Evolutionary conservation across 768 basidiomycete genomes (phyloP), one percentile per base, ranked within the genome.

Genomic region (Mycena metata): DNA sequence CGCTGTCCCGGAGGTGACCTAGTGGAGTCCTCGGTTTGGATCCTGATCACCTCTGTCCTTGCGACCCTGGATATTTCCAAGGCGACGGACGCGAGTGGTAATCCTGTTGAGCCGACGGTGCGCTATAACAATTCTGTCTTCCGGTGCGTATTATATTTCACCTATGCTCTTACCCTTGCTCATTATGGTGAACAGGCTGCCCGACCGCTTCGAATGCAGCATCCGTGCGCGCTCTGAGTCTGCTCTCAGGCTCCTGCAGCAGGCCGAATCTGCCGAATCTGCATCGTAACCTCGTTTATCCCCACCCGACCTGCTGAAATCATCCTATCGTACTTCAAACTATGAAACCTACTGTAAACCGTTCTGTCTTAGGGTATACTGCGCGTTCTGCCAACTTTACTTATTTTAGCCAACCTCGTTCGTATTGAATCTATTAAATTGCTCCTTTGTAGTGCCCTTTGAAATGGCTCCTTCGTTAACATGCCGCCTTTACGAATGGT

Each of bases 1-100:
- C 84, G 84, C 42, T 92, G 91, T 75, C 91, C 91, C 1, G 91
- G 91, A 17, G 72, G 77, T 43, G 79, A 90, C 74, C 84, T 92
- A 33, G 87, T 88, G 63, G 91, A 92, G 67, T 84, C 85, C 4
- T 89, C 89, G 1, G 78, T 85, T 43, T 92, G 91, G 89, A 75
- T 91, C 24, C 78, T 89, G 16, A 79, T 89, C 19, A 83, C 85
- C 1, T 80, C 81, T 16, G 85, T 89, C 76, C 78, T 91, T 11
- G 87, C 89, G 1, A 88, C 88, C 50, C 75, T 91, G 43, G 83
- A 90, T 62, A 84, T 91, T 12, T 71, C 76, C 43, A 88, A 86
- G 75, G 79, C 86, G 17, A 74, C 82, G 21, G 88, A 89, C 56
- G 84, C 84, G 36, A 71, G 76, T 6, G 90, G 90, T 5, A 76